phyloP scores from a whole-genome alignment of 352 stramenopile species.

The Poterioochromonas sp. region DNA sequence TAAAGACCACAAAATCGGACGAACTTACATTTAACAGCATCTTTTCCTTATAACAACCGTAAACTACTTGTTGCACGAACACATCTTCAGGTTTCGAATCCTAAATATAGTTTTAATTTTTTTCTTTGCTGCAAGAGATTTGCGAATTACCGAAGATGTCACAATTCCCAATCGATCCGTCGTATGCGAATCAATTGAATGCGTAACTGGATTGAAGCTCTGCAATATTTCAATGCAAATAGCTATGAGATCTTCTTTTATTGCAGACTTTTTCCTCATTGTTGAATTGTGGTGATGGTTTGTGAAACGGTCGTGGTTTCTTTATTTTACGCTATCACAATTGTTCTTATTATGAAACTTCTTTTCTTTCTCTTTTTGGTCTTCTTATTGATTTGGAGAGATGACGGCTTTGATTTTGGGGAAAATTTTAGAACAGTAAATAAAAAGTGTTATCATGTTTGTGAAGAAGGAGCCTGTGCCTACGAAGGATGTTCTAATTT shows the following conservation, averaged over 20 bases:
- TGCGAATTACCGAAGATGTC: not conserved
- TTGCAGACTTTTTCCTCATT: too few relatives aligned
- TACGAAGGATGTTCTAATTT: too few relatives aligned
- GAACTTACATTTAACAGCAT: conserved; percentile 5
- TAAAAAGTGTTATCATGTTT: too few relatives aligned
- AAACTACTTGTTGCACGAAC: conserved; percentile 71
- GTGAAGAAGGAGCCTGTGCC: too few relatives aligned
- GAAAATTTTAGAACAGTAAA: too few relatives aligned
- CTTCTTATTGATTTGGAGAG: too few relatives aligned
- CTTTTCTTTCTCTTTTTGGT: too few relatives aligned
- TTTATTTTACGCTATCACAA: too few relatives aligned
- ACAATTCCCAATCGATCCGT: not conserved
- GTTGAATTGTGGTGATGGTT: too few relatives aligned
- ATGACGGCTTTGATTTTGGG: too few relatives aligned
- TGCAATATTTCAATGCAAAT: conserved; percentile 4
- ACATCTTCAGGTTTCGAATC: conserved; percentile 46
- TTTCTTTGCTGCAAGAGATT: not conserved
- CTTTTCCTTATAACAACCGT: conserved; percentile 64
- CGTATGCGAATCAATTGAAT: conserved; percentile 5
- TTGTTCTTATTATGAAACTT: too few relatives aligned
- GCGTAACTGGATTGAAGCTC: conserved; percentile 9
- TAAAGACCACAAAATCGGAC: not conserved
- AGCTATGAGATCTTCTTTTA: not conserved
- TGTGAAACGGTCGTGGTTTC: too few relatives aligned
- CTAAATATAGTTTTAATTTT: conserved; percentile 4